phyloP scores from a whole-genome alignment of 371 early-diverging fungal genomes.

The Rhizopus delemar region DNA sequence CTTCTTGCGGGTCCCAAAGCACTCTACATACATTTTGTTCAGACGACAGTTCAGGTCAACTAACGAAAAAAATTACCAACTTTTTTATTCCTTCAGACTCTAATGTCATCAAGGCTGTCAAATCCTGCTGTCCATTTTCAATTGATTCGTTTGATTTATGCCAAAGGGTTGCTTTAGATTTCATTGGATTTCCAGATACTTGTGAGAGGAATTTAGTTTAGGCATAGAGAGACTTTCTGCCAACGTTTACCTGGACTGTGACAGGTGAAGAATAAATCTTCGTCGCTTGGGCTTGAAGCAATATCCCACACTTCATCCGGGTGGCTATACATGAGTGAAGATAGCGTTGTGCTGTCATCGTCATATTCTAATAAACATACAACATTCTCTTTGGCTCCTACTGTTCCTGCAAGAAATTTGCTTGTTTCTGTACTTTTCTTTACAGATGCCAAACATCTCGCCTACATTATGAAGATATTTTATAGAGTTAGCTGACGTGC shows the following conservation, averaged over 20 bases:
- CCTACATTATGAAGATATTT: slow-evolving; percentile 35
- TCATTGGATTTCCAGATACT: slow-evolving; percentile 32
- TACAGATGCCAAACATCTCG: slow-evolving; percentile 69
- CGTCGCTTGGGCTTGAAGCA: slow-evolving; percentile 61
- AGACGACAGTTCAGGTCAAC: too few species aligned
- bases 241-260: slow-evolving; percentile 50
- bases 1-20: slow-evolving; percentile 39
- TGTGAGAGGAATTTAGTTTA: neutral
- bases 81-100: slow-evolving; percentile 24
- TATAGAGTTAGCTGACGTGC: neutral
- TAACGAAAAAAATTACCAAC: neutral
- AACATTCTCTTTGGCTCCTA: slow-evolving; percentile 63
- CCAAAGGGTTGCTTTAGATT: slow-evolving; percentile 43
- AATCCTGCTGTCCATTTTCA: neutral
- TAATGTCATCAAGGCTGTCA: slow-evolving; percentile 9
- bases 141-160: slow-evolving; percentile 13
- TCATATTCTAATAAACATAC: slow-evolving; percentile 69
- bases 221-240: neutral
- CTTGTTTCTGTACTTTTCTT: slow-evolving; percentile 65
- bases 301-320: slow-evolving; percentile 74
- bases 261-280: slow-evolving; percentile 67
- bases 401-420: slow-evolving; percentile 78
- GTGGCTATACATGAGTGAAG: slow-evolving; percentile 67
- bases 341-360: slow-evolving; percentile 67
- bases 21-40: slow-evolving; percentile 22